These are phyloP conservation scores for Annulohypoxylon maeteangense DNA, from an alignment of 495 filamentous ascomycete genomes.

Conservation along the genomic window DNA sequence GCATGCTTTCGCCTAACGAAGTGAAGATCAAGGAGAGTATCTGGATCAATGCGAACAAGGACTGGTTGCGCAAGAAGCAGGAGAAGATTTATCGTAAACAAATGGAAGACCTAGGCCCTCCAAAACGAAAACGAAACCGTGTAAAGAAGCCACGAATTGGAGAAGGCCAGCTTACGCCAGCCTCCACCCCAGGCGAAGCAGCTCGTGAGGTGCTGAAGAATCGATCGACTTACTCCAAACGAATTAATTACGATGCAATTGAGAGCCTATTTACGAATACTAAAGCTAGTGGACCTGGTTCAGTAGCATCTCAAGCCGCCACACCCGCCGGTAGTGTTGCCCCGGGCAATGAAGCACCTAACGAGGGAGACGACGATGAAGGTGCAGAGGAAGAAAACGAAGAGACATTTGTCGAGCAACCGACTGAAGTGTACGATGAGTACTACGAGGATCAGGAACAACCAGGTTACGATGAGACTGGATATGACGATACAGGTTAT, in stretches of 20 bases:
- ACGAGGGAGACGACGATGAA: constrained; percentile 24
- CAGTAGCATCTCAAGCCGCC: constrained; percentile 40
- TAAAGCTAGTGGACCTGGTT: constrained; percentile 52
- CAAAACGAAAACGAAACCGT: constrained; percentile 60
- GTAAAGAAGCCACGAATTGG: constrained; percentile 67
- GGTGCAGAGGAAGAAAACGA: constrained; percentile 37
- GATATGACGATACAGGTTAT: constrained; percentile 46
- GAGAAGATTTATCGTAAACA: constrained; percentile 75
- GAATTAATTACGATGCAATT: constrained; percentile 83
- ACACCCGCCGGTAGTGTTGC: constrained; percentile 44
- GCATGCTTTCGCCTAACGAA: constrained; percentile 76
- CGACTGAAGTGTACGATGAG: constrained; percentile 42
- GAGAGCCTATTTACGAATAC: constrained; percentile 62
- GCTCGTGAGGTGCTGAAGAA: constrained; percentile 77
- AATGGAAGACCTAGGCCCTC: constrained; percentile 64
- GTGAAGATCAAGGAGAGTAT: constrained; percentile 82
- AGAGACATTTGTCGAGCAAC: constrained; percentile 36
- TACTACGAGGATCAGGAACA: constrained; percentile 41
- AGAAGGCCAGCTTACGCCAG: constrained; percentile 65
- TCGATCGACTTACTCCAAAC: constrained; percentile 74
- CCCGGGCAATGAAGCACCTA: constrained; percentile 14
- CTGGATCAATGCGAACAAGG: constrained; percentile 93
- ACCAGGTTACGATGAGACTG: constrained; percentile 21
- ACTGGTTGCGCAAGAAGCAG: constrained; percentile 85
- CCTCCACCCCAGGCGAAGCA: constrained; percentile 74